A percentile compares a stretch with the other conserved stretches of the same genome.
Conservation (phyloP, 805 yeast species). For the Pichia scutulata region DNA sequence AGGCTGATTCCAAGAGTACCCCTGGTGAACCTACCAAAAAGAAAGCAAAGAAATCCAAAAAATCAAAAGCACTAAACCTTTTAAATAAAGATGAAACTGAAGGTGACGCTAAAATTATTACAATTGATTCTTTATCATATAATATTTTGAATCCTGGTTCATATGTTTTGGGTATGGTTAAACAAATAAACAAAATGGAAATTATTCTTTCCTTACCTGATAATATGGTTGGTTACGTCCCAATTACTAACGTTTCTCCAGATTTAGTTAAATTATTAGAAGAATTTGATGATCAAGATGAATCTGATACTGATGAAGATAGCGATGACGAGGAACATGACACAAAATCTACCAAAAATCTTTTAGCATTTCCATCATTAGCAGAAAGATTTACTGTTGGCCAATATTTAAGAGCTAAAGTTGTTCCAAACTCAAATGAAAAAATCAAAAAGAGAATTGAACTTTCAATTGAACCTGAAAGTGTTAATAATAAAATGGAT, state of each 20-base stretch:
- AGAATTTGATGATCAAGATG: conserved; percentile 44
- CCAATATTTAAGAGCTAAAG: conserved; percentile 79
- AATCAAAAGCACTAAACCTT: conserved; percentile 14
- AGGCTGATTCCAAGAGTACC: conserved; percentile 11
- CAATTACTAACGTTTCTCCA: conserved; percentile 64
- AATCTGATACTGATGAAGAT: conserved; percentile 29
- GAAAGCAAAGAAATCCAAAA: conserved; percentile 25
- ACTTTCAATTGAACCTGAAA: conserved; percentile 65
- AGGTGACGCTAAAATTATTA: conserved; percentile 25
- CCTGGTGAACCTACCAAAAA: conserved; percentile 23
- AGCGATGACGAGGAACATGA: conserved; percentile 17
- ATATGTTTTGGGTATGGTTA: conserved; percentile 68
- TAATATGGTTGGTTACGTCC: conserved; percentile 69
- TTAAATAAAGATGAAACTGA: conserved; percentile 18
- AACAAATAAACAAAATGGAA: conserved; percentile 52
- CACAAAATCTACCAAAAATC: conserved; percentile 23
- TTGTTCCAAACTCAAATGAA: conserved; percentile 41
- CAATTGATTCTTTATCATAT: conserved; percentile 56
- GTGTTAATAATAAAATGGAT: conserved; percentile 53
- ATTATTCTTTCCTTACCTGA: conserved; percentile 70
- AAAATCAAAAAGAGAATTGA: conserved; percentile 53
- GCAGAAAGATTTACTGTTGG: conserved; percentile 55
- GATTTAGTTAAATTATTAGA: conserved; percentile 53
- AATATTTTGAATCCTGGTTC: conserved; percentile 65
- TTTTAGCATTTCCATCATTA: conserved; percentile 48